phyloP scores from a whole-genome alignment of 106 monocot genomes.

The Chionographis japonica region DNA sequence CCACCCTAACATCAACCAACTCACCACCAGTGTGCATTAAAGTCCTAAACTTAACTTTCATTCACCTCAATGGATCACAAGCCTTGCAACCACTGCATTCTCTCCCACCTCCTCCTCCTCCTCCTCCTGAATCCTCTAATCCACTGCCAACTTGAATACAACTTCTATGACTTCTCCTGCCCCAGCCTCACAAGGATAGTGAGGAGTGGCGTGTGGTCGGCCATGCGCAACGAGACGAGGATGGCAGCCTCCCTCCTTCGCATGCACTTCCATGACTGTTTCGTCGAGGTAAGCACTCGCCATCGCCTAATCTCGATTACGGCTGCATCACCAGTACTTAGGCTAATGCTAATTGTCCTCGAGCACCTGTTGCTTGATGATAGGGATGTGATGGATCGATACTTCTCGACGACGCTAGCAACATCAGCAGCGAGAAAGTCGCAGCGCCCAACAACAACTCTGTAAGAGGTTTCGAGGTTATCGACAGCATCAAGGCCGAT shows the following conservation, averaged over 20 bases:
- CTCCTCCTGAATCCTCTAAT: too few relatives aligned
- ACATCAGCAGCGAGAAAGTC: conserved; percentile 16
- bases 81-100: too few relatives aligned
- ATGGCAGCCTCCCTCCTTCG: conserved; percentile 1
- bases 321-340: too few relatives aligned
- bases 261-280: conserved; percentile 3
- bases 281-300: not conserved
- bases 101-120: too few relatives aligned
- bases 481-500: conserved; percentile 14
- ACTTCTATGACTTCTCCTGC: not conserved
- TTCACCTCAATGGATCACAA: too few relatives aligned
- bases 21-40: too few relatives aligned
- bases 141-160: too few relatives aligned
- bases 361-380: too few relatives aligned
- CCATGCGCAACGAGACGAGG: not conserved
- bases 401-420: conserved; percentile 11
- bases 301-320: too few relatives aligned
- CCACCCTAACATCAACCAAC: too few relatives aligned
- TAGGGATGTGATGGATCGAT: not conserved
- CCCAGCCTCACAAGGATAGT: not conserved
- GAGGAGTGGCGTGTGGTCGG: not conserved
- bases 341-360: too few relatives aligned
- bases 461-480: conserved; percentile 13
- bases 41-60: too few relatives aligned
- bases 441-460: conserved; percentile 15